Evolutionary conservation across 2,329 filamentous ascomycete genomes (phyloP).

Genomic region (Colletotrichum viniferum): DNA sequence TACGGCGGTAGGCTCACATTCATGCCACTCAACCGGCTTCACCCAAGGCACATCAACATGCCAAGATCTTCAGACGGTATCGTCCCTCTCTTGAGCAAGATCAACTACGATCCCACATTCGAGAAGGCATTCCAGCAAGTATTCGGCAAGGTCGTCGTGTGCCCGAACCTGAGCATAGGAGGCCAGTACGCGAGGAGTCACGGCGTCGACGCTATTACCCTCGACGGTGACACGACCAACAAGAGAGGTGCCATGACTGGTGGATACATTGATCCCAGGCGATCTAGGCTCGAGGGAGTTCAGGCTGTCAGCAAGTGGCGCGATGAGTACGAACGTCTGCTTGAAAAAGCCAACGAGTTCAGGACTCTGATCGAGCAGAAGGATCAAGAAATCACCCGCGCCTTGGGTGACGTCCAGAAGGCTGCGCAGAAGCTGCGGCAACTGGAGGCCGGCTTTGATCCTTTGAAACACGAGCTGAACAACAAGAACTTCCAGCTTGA

Average conservation of each 20-base stretch:
- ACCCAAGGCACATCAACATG: conserved; percentile 72
- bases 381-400: conserved; percentile 86
- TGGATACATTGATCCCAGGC: conserved; percentile 86
- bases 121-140: conserved; percentile 92
- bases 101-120: conserved; percentile 77
- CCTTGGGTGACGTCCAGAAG: conserved; percentile 84
- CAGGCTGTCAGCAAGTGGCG: conserved; percentile 77
- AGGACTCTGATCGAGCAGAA: conserved; percentile 74
- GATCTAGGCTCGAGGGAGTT: conserved; percentile 86
- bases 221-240: conserved; percentile 92
- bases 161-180: conserved; percentile 85
- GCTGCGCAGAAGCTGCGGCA: conserved; percentile 78
- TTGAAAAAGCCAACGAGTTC: conserved; percentile 68
- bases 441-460: conserved; percentile 81
- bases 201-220: conserved; percentile 89
- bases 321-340: conserved; percentile 72
- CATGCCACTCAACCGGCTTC: conserved; percentile 86
- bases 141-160: conserved; percentile 94
- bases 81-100: conserved; percentile 83
- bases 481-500: conserved; percentile 77
- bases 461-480: conserved; percentile 77
- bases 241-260: conserved; percentile 95
- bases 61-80: conserved; percentile 74
- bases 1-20: conserved; percentile 90
- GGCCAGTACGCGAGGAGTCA: conserved; percentile 92